phyloP scores from a whole-genome alignment of 2,329 filamentous ascomycete genomes.

The Aureobasidium leucospermi region DNA sequence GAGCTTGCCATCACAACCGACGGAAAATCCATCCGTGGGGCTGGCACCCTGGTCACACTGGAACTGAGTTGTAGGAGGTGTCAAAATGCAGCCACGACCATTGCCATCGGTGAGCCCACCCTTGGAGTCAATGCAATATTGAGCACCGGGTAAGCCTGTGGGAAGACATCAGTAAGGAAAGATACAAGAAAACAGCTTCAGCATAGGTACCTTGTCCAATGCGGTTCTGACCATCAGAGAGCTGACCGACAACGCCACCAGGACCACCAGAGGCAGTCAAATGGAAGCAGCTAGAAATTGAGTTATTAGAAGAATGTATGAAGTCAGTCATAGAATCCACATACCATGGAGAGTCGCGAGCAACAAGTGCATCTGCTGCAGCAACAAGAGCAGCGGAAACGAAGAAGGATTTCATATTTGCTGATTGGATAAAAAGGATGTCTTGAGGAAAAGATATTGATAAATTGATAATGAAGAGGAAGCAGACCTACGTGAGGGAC shows the following conservation, averaged over 20 bases:
- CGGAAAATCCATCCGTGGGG: constrained; percentile 49
- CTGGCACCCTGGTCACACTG: constrained; percentile 52
- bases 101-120: constrained; percentile 49
- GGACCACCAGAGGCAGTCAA: constrained; percentile 43
- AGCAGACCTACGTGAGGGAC: not conserved
- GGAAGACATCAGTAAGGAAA: not conserved
- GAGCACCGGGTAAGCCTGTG: constrained; percentile 34
- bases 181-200: not conserved
- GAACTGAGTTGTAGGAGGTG: constrained; percentile 51
- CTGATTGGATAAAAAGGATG: not conserved
- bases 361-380: constrained; percentile 31
- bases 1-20: constrained; percentile 47
- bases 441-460: not conserved
- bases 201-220: constrained; percentile 38
- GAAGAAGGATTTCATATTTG: constrained; percentile 32
- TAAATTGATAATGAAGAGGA: constrained; percentile 8
- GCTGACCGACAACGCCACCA: constrained; percentile 51
- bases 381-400: constrained; percentile 23
- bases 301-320: not conserved
- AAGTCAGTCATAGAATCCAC: not conserved
- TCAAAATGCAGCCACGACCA: constrained; percentile 57
- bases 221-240: constrained; percentile 55
- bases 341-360: constrained; percentile 30
- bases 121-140: constrained; percentile 49
- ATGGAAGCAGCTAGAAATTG: constrained; percentile 40